phyloP scores from a whole-genome alignment of 192 early-diverging fungal species.

The Backusella australiensis region DNA sequence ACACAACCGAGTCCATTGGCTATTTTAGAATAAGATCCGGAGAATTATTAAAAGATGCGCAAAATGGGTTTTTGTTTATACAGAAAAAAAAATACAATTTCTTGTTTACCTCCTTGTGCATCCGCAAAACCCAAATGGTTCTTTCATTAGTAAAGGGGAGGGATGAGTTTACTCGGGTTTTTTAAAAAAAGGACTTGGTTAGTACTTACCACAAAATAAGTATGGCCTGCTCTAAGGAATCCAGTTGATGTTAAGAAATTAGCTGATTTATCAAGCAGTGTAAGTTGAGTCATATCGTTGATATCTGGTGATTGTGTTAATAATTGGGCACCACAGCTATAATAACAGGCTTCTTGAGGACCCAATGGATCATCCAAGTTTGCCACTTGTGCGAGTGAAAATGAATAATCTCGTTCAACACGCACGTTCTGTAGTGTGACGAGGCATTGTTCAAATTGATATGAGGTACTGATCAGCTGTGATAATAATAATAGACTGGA shows the following conservation, averaged over 20 bases:
- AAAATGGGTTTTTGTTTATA: neutral
- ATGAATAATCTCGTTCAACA: neutral
- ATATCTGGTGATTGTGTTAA: slow-evolving; percentile 9
- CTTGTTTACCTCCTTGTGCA: slow-evolving; percentile 9
- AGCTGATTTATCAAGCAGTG: slow-evolving; percentile 4
- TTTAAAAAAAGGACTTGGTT: neutral
- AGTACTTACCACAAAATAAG: slow-evolving; percentile 16
- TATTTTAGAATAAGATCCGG: neutral
- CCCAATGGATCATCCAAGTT: neutral
- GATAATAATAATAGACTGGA: neutral
- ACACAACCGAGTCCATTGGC: slow-evolving; percentile 18
- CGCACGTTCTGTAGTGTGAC: neutral
- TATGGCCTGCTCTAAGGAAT: slow-evolving; percentile 1
- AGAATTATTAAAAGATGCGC: neutral
- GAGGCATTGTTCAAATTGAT: neutral
- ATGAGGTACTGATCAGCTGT: neutral
- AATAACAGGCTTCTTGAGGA: slow-evolving; percentile 18
- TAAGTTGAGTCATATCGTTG: slow-evolving; percentile 1
- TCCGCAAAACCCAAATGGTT: slow-evolving; percentile 20
- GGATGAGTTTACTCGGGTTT: too few species aligned
- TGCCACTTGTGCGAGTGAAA: slow-evolving; percentile 14
- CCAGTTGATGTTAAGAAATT: neutral
- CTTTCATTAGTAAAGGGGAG: neutral
- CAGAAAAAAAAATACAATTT: neutral
- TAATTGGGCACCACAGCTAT: slow-evolving; percentile 10